phyloP scores from a whole-genome alignment of 2,329 filamentous ascomycete genomes.

The Aspergillus awamori region DNA sequence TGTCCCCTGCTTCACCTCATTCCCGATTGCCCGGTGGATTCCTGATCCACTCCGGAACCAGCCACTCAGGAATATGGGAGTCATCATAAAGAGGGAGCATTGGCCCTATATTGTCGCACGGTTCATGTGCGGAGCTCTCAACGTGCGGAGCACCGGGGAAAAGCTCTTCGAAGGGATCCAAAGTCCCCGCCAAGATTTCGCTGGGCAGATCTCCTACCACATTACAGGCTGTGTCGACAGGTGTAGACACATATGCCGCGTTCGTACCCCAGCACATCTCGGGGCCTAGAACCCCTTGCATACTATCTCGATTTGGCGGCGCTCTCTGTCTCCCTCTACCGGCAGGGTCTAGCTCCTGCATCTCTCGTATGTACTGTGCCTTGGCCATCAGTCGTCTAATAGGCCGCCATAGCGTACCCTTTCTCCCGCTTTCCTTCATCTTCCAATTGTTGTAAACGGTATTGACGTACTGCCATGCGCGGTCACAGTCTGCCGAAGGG shows the following conservation, averaged over 20 bases:
- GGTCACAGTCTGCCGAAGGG: slow-evolving; percentile 54
- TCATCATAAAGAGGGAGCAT: not conserved
- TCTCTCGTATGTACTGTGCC: slow-evolving; percentile 15
- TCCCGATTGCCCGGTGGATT: not conserved
- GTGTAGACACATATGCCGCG: not conserved
- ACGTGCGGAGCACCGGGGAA: not conserved
- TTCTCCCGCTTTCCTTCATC: slow-evolving; percentile 7
- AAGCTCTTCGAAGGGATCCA: not conserved
- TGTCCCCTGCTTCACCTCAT: not conserved
- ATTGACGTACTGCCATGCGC: slow-evolving; percentile 61
- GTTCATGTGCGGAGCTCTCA: not conserved
- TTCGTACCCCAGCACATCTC: not conserved
- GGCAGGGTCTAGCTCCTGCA: slow-evolving; percentile 1
- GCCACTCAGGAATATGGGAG: not conserved
- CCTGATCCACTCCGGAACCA: not conserved
- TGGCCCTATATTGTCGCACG: not conserved
- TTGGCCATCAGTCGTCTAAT: slow-evolving; percentile 19
- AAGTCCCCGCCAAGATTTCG: not conserved
- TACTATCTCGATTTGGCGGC: not conserved
- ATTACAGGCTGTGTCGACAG: not conserved
- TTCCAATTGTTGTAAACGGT: slow-evolving; percentile 31
- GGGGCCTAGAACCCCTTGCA: not conserved
- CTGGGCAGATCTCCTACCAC: not conserved
- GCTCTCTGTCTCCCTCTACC: not conserved
- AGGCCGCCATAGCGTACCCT: slow-evolving; percentile 13